These are phyloP conservation scores for Xylaria sp. DNA, from an alignment of 2,329 filamentous ascomycete genomes.

Conservation along the genomic window DNA sequence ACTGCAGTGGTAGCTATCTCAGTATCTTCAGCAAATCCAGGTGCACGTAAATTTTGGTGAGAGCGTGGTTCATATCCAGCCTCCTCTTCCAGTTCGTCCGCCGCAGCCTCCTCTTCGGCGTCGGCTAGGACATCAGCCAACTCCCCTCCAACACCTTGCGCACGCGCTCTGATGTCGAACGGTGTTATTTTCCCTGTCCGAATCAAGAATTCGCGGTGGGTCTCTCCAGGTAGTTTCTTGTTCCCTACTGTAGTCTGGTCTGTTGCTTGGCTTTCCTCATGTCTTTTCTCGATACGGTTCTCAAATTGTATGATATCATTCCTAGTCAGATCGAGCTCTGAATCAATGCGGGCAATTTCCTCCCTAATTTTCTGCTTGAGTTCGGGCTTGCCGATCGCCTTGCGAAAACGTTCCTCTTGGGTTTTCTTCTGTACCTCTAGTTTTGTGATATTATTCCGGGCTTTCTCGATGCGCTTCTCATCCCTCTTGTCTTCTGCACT, in stretches of 20 bases:
- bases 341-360: constrained; percentile 70
- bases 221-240: constrained; percentile 76
- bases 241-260: constrained; percentile 54
- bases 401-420: constrained; percentile 53
- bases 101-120: constrained; percentile 74
- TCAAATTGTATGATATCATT: constrained; percentile 82
- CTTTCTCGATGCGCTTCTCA: constrained; percentile 65
- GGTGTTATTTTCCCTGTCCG: constrained; percentile 97
- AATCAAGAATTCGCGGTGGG: constrained; percentile 85
- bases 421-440: constrained; percentile 69
- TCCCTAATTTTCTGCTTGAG: constrained; percentile 64
- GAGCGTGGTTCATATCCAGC: constrained; percentile 60
- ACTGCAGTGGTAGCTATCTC: constrained; percentile 42
- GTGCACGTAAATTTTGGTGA: constrained; percentile 74
- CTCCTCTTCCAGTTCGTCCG: constrained; percentile 53
- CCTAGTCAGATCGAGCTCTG: constrained; percentile 67
- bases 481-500: constrained; percentile 69
- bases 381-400: constrained; percentile 51
- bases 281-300: constrained; percentile 77
- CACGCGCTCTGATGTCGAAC: constrained; percentile 76
- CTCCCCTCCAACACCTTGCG: constrained; percentile 67
- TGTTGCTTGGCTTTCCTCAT: constrained; percentile 55
- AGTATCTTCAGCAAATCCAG: constrained; percentile 68
- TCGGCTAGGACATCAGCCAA: constrained; percentile 80
- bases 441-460: constrained; percentile 59